phyloP scores from a whole-genome alignment of 2,329 filamentous ascomycete genomes.

The Blastomyces gilchristii region DNA sequence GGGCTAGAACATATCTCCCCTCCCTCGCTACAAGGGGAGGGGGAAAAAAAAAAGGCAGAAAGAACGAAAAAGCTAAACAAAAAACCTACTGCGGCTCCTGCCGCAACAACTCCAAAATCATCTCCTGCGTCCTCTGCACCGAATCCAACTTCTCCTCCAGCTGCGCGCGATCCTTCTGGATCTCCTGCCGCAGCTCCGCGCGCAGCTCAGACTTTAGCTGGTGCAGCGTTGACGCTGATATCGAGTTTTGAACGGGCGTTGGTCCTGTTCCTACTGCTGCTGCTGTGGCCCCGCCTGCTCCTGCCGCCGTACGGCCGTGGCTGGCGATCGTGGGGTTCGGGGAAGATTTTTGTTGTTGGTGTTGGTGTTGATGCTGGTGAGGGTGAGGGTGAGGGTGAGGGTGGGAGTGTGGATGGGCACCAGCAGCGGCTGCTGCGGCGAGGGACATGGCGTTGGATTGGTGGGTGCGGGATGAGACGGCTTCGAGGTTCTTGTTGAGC shows the following conservation, averaged over 20 bases:
- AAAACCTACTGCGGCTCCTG: conserved; percentile 21
- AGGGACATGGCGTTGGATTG: conserved; percentile 20
- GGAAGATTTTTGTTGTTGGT: background rate
- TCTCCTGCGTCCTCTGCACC: conserved; percentile 32
- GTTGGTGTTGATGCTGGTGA: background rate
- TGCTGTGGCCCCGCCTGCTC: background rate
- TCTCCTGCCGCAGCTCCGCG: conserved; percentile 25
- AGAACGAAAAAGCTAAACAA: background rate
- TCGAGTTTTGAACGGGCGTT: background rate
- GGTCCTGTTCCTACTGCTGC: background rate
- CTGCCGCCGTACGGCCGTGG: conserved; percentile 1
- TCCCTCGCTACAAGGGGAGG: background rate
- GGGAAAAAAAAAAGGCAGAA: background rate
- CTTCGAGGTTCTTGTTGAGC: conserved; percentile 30
- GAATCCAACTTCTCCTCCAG: conserved; percentile 30
- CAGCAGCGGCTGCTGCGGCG: conserved; percentile 10
- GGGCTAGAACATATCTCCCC: too few relatives aligned
- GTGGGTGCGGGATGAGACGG: conserved; percentile 18
- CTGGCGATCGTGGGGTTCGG: background rate
- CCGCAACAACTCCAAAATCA: conserved; percentile 33
- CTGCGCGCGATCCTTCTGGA: conserved; percentile 25
- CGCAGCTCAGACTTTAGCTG: conserved; percentile 28
- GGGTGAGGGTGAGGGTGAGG: background rate
- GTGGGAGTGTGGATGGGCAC: conserved; percentile 1
- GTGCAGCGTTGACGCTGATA: conserved; percentile 11